A percentile compares a stretch with the other conserved stretches of the same genome.
phyloP scores from a whole-genome alignment of 1,284 basidiomycete species.

The Apiotrichum akiyoshidainum region DNA sequence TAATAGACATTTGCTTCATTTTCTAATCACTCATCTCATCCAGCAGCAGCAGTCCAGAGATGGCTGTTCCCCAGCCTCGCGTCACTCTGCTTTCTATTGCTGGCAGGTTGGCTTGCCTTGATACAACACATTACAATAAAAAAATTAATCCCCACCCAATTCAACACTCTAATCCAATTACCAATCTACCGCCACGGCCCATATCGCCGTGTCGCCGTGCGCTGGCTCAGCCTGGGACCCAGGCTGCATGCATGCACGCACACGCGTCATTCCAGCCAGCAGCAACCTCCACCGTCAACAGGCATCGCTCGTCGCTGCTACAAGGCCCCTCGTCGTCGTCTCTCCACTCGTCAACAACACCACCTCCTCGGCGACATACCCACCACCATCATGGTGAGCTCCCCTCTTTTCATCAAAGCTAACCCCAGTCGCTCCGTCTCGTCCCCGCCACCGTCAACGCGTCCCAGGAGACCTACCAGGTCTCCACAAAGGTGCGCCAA shows the following conservation, averaged over 20 bases:
- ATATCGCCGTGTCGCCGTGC: slow-evolving; percentile 4
- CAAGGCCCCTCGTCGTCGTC: background rate
- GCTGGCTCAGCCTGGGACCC: too few relatives aligned
- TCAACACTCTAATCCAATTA: too few relatives aligned
- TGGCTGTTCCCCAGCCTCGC: too few relatives aligned
- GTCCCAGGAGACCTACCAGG: slow-evolving; percentile 37
- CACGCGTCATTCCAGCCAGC: background rate
- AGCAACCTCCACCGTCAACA: background rate
- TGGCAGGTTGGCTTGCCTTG: too few relatives aligned
- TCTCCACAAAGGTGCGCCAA: slow-evolving; percentile 40
- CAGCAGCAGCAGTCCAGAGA: too few relatives aligned
- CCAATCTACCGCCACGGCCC: too few relatives aligned
- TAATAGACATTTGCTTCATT: too few relatives aligned
- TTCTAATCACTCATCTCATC: too few relatives aligned
- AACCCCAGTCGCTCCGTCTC: slow-evolving; percentile 36
- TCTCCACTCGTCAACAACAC: slow-evolving; percentile 5
- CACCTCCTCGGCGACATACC: slow-evolving; percentile 2
- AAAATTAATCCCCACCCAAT: background rate
- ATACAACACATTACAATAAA: background rate
- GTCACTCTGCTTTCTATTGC: too few relatives aligned
- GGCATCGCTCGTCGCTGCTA: background rate
- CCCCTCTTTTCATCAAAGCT: too few relatives aligned
- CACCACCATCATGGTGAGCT: slow-evolving; percentile 28
- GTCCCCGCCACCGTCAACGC: slow-evolving; percentile 40
- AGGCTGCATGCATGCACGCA: background rate